Evolutionary conservation across 108 stramenopile genomes (phyloP), one percentile per base, ranked within the genome.

Genomic region (Cyclotella choctawhatcheeana): DNA sequence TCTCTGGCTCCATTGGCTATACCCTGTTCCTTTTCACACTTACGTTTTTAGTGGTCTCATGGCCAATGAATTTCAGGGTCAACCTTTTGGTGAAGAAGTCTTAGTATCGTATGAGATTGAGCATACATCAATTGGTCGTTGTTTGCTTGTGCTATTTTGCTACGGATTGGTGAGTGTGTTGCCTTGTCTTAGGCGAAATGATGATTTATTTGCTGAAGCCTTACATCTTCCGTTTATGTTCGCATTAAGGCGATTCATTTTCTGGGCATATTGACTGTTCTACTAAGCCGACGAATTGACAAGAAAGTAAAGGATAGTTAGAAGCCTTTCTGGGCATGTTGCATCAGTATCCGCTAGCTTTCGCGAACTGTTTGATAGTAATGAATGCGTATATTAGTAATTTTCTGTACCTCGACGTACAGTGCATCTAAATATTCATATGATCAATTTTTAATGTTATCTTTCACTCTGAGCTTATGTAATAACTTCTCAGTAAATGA

Each of bases 11-110:
- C 32, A 54, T 5, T 88, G 88, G 88, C 70, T 82, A 6, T 80
- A 89, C 67, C 27, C 74, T 71, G 58, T 83, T 37, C 71, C 82
- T 3, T 86, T 86, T 52, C 84, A 86, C 53, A 86, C 88, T n/a
- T 86, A 86, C 54, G 77, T 77, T 0, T 89, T 77, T 62, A 62
- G 88, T 18, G 72, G 84, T 18, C 82, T 89, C 64, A 89, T 89
- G 85, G 73, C 72, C 47, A 83, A 74, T 26, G 88, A 89, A 58
- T 89, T 89, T 58, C 6, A 21, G 12, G 48, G 69, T 35, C 48
- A 54, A 33, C 16, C n/a, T 5, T 44, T 63, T 3, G 84, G 87
- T n/a, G 62, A 69, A 5, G 53, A 61, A 33, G 82, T 88, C 2
- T 44, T 88, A 16, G 33, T 53, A 37, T 71, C 71, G 13, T 88